phyloP scores from a whole-genome alignment of 2,329 filamentous ascomycete species.

The Talaromyces rugulosus region DNA sequence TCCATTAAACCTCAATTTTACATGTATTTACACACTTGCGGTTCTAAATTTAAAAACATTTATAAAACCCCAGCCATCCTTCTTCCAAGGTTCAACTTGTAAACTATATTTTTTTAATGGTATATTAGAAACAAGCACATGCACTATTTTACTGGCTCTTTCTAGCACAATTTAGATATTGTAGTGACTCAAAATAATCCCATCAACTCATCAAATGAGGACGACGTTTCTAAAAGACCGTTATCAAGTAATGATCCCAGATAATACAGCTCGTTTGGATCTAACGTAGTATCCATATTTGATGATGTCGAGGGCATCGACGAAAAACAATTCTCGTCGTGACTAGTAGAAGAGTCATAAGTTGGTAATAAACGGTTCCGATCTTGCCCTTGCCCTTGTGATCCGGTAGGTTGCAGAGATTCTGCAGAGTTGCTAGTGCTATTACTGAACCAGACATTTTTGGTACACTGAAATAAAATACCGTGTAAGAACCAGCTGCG shows the following conservation, averaged over 20 bases:
- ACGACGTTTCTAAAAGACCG: background rate
- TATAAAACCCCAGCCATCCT: too few species aligned
- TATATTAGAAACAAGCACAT: background rate
- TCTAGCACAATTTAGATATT: background rate
- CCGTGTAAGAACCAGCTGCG: background rate
- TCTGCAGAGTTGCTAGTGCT: background rate
- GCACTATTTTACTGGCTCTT: background rate
- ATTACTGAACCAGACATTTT: background rate
- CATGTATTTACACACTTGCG: too few species aligned
- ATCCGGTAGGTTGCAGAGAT: background rate
- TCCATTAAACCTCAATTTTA: too few species aligned
- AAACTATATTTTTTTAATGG: background rate
- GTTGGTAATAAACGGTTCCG: background rate
- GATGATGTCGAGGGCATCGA: background rate
- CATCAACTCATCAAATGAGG: conserved; percentile 1
- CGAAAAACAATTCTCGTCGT: background rate
- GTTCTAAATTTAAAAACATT: too few species aligned
- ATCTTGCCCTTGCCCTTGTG: background rate
- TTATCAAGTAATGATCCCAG: background rate
- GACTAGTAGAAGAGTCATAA: background rate
- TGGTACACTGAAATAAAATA: background rate
- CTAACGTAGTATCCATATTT: background rate
- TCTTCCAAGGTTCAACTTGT: background rate
- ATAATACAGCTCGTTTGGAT: background rate
- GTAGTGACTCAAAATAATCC: background rate